These are phyloP conservation scores for Populus ilicifolia DNA, from an alignment of 345 rosid genomes.

Conservation along the genomic window DNA sequence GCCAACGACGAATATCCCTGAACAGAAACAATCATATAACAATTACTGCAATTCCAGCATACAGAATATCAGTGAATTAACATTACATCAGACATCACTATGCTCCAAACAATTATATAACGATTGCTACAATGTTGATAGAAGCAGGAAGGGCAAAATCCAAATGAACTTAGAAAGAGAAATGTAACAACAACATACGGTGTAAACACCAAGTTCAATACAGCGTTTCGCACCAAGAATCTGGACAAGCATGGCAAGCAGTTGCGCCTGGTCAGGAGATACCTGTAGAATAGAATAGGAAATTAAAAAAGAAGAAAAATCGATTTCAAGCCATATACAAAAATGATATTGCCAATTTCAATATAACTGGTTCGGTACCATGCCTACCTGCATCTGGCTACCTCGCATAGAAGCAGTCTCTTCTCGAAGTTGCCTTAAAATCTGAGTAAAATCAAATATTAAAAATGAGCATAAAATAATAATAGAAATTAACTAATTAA, in stretches of 20 bases:
- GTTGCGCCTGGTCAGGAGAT: slow-evolving; percentile 92
- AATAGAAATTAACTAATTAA: neutral
- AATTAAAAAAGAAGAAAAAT: no score
- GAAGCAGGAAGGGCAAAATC: neutral
- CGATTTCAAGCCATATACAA: no score
- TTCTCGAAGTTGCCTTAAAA: slow-evolving; percentile 73
- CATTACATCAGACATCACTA: neutral
- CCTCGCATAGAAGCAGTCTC: slow-evolving; percentile 78
- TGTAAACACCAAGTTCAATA: slow-evolving; percentile 89
- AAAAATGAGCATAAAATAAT: neutral
- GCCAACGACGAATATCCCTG: slow-evolving; percentile 96
- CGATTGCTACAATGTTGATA: neutral
- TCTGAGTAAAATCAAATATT: slow-evolving; percentile 34
- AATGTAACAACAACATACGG: slow-evolving; percentile 36
- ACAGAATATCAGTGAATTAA: neutral
- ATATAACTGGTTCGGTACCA: no score
- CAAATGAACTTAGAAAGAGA: neutral
- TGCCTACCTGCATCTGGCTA: slow-evolving; percentile 82
- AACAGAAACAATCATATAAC: neutral
- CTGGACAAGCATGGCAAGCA: slow-evolving; percentile 87
- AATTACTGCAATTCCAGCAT: neutral
- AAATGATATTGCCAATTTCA: no score
- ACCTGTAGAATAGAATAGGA: slow-evolving; percentile 35
- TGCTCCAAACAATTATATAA: neutral
- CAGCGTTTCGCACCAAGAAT: slow-evolving; percentile 74